Evolutionary conservation across 257 asterid species (phyloP), one percentile per base, ranked within the genome.

Genomic region (Misopates orontium): DNA sequence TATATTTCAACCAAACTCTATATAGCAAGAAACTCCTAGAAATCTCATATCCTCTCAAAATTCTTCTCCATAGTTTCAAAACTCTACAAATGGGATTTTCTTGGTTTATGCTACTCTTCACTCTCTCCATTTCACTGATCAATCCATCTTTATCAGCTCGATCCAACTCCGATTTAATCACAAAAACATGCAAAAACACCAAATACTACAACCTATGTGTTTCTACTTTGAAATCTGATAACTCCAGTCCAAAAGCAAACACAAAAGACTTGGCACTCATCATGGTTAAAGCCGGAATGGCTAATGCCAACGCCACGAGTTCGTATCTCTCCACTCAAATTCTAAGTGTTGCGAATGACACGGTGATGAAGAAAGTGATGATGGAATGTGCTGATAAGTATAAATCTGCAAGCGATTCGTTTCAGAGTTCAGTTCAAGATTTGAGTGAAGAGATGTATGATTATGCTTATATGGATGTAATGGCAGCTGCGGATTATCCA

Each of bases 401-500:
- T 41, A 78, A 71, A 0, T 81, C 72, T n/a, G 97, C 98, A 0
- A 67, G 63, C 4, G 87, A 82, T 20, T 83, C 98, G 1, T 90
- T 92, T 1, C 75, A 66, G n/a, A 72, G 76, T 45, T 77, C 95
- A 0, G 62, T 79, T 12, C 83, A 73, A 50, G 92, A 84, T 77
- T 54, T 92, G 89, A 69, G 73, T 31, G 60, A 39, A 0, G 88
- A 92, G n/a, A 10, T 71, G 39, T 87, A 81, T 68, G 98, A 89
- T n/a, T 88, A 83, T 52, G 98, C 97, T 6, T 92, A 84, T 76
- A 58, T 92, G 86, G 84, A 88, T 48, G 95, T 87, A 7, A 84
- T 81, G 91, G 98, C 96, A 0, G 98, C 98, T 0, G 80, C 84
- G 0, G 98, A 92, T 71, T 92, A 92, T 32, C 98, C 98, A 15